These are phyloP conservation scores for Raphanus raphanistrum DNA, from an alignment of 345 rosid species.

Conservation along the genomic window DNA sequence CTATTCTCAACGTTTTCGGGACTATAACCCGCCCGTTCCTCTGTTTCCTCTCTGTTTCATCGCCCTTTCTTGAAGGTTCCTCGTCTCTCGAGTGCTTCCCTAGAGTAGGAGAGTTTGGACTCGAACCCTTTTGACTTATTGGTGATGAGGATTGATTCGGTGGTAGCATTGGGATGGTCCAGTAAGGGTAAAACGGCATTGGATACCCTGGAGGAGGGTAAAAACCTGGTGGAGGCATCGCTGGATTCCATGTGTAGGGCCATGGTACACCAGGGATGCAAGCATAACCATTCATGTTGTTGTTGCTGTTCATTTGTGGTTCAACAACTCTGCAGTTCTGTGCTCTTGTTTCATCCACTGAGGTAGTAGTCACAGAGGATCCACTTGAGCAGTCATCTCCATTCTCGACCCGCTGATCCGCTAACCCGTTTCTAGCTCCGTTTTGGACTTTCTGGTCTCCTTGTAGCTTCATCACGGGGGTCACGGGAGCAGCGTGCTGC, in stretches of 20 bases:
- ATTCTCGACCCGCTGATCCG: slow-evolving; percentile 49
- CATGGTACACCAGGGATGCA: slow-evolving; percentile 73
- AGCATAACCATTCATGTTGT: slow-evolving; percentile 50
- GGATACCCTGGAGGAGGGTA: slow-evolving; percentile 66
- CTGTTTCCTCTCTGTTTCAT: slow-evolving; percentile 34
- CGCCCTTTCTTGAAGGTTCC: slow-evolving; percentile 38
- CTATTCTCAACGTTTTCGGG: slow-evolving; percentile 75
- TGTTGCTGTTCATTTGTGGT: slow-evolving; percentile 32
- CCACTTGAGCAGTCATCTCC: slow-evolving; percentile 59
- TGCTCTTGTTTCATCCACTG: slow-evolving; percentile 36
- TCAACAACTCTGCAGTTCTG: slow-evolving; percentile 31
- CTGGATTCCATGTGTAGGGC: slow-evolving; percentile 74
- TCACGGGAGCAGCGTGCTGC: slow-evolving; percentile 54
- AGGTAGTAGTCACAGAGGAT: slow-evolving; percentile 54
- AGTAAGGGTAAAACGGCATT: slow-evolving; percentile 65
- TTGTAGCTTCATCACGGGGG: slow-evolving; percentile 47
- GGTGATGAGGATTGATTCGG: slow-evolving; percentile 50
- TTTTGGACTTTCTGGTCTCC: slow-evolving; percentile 50
- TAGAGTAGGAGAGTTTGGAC: slow-evolving; percentile 47
- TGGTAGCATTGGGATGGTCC: slow-evolving; percentile 63
- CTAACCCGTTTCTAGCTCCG: slow-evolving; percentile 42
- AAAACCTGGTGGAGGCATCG: slow-evolving; percentile 55
- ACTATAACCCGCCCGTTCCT: slow-evolving; percentile 57
- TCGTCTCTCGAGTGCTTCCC: slow-evolving; percentile 78
- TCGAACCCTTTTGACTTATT: slow-evolving; percentile 39